Evolutionary conservation across 192 early-diverging fungal species (phyloP).

Genomic region (Backusella parvicylindrica): DNA sequence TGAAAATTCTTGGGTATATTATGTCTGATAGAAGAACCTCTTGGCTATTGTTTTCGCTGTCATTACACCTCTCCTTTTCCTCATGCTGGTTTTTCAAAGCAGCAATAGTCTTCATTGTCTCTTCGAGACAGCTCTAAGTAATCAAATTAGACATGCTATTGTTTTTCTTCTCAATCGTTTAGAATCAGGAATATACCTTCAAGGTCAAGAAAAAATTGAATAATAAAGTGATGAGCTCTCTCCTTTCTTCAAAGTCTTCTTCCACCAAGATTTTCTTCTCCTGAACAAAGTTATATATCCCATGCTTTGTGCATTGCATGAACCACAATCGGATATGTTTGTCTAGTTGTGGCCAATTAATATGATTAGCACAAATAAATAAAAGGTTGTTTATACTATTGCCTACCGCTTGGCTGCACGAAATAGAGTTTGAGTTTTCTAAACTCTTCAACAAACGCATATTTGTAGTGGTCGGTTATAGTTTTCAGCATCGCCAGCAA

Average conservation of each 20-base stretch:
- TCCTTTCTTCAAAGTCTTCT: not conserved
- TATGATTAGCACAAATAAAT: conserved; percentile 2
- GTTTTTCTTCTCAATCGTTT: conserved; percentile 8
- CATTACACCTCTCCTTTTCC: not conserved
- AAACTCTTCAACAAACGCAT: conserved; percentile 5
- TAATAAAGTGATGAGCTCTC: not conserved
- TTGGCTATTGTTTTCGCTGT: conserved; percentile 5
- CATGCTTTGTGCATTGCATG: not conserved
- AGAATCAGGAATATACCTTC: conserved; percentile 3
- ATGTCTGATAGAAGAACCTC: conserved; percentile 1
- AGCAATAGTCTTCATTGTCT: not conserved
- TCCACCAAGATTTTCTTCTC: conserved; percentile 7
- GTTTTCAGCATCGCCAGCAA: conserved; percentile 9
- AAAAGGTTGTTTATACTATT: not conserved
- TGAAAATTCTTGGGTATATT: conserved; percentile 11
- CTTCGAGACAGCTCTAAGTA: not conserved
- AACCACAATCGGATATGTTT: not conserved
- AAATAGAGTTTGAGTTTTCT: conserved; percentile 11
- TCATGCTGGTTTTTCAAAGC: conserved; percentile 5
- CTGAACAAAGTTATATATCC: not conserved
- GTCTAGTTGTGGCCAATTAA: not conserved
- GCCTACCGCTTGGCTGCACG: conserved; percentile 10
- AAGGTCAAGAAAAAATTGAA: conserved; percentile 6
- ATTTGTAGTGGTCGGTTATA: not conserved
- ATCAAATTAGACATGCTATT: conserved; percentile 4